Conservation (phyloP, 495 filamentous ascomycete species). For the Hypomontagnella submonticulosa region DNA sequence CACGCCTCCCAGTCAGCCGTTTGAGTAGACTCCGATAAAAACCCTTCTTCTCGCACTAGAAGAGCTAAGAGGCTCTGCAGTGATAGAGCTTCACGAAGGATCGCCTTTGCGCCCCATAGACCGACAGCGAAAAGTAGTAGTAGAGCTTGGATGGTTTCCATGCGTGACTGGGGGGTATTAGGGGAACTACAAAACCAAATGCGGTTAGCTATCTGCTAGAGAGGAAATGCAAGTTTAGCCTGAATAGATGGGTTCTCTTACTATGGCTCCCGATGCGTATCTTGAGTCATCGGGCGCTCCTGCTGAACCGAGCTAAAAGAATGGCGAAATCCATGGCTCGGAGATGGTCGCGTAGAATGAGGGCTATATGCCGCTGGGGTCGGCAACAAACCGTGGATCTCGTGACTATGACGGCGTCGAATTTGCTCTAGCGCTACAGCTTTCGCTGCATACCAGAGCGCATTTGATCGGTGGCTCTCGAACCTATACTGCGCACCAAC, state of each 20-base stretch:
- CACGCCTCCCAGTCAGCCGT: conserved; percentile 68
- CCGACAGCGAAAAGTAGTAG: conserved; percentile 66
- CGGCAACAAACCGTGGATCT: conserved; percentile 61
- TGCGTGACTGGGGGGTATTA: conserved; percentile 63
- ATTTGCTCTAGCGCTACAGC: conserved; percentile 65
- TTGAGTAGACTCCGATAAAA: conserved; percentile 54
- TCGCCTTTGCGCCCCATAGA: conserved; percentile 66
- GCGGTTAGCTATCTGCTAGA: conserved; percentile 35
- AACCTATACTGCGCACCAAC: conserved; percentile 77
- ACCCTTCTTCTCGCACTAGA: conserved; percentile 65
- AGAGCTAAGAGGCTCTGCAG: conserved; percentile 65
- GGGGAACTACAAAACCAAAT: conserved; percentile 49
- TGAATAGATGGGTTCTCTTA: conserved; percentile 39
- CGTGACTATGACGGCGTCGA: conserved; percentile 61
- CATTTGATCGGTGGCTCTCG: conserved; percentile 72
- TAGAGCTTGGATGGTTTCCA: conserved; percentile 67
- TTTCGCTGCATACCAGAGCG: conserved; percentile 75
- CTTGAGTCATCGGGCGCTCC: conserved; percentile 62
- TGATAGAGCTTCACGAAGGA: conserved; percentile 66
- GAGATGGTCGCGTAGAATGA: conserved; percentile 62
- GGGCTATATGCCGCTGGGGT: conserved; percentile 62
- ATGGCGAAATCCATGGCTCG: conserved; percentile 61
- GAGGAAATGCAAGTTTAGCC: neutral
- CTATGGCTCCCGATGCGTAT: conserved; percentile 64
- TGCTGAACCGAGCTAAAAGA: conserved; percentile 63